Percentiles rank a stretch among this genome's conserved stretches.
phyloP scores from a whole-genome alignment of 768 basidiomycete species.

The Paxillus ammoniavirescens region DNA sequence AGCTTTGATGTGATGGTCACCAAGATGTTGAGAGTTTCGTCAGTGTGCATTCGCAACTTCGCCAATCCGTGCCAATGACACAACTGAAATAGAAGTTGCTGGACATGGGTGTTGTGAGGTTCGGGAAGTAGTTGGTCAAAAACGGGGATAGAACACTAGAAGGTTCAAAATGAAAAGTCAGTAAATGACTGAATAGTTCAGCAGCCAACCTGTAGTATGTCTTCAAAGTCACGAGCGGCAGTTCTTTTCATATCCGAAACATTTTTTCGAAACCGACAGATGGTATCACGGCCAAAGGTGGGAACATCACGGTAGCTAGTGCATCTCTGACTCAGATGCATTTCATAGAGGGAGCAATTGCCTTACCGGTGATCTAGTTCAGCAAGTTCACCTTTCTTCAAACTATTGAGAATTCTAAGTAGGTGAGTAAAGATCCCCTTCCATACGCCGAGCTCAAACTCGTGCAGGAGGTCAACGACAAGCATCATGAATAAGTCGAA shows the following conservation, averaged over 20 bases:
- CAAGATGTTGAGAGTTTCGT: too few species aligned
- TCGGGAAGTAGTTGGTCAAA: too few species aligned
- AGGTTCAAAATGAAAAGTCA: too few species aligned
- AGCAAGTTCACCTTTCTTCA: slow-evolving; percentile 7
- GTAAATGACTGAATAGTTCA: too few species aligned
- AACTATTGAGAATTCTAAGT: slow-evolving; percentile 20
- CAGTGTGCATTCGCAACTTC: too few species aligned
- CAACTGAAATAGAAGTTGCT: too few species aligned
- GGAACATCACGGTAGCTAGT: slow-evolving; percentile 22
- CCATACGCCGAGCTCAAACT: slow-evolving; percentile 32
- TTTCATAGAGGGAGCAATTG: not conserved
- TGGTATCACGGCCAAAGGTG: slow-evolving; percentile 23
- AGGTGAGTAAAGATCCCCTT: slow-evolving; percentile 28
- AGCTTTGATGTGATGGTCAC: too few species aligned
- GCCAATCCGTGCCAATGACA: too few species aligned
- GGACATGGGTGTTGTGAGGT: too few species aligned
- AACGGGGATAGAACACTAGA: too few species aligned
- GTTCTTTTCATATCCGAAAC: slow-evolving; percentile 19
- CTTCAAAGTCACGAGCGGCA: slow-evolving; percentile 33
- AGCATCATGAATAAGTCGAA: slow-evolving; percentile 25
- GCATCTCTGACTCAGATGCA: not conserved
- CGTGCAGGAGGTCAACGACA: slow-evolving; percentile 30
- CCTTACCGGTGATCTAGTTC: slow-evolving; percentile 9
- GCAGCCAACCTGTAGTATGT: slow-evolving; percentile 14
- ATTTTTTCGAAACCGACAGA: slow-evolving; percentile 23